phyloP scores from a whole-genome alignment of 2,329 filamentous ascomycete species.

The Talaromyces sp. region DNA sequence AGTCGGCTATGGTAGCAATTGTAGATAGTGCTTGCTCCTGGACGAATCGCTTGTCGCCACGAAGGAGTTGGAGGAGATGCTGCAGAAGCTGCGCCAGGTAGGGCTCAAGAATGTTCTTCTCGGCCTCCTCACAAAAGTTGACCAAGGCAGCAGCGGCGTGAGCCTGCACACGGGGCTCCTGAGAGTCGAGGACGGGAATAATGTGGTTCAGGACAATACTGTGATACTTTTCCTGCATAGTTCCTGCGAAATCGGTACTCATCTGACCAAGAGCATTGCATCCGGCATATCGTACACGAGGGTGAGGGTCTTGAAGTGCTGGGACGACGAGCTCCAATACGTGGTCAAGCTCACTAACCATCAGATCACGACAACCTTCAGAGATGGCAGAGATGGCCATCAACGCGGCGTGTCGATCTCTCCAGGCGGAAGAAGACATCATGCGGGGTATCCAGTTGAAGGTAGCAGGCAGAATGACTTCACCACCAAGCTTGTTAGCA shows the following conservation, averaged over 20 bases:
- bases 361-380: constrained; percentile 90
- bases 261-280: constrained; percentile 99
- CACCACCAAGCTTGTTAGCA: constrained; percentile 94
- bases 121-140: constrained; percentile 98
- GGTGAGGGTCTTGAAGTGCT: constrained; percentile 80
- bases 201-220: constrained; percentile 81
- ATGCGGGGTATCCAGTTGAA: constrained; percentile 97
- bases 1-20: constrained; percentile 98
- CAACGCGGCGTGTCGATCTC: constrained; percentile 88
- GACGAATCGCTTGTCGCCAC: constrained; percentile 90
- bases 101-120: constrained; percentile 84
- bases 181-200: constrained; percentile 82
- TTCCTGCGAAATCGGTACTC: constrained; percentile 98
- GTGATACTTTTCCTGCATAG: constrained; percentile 96
- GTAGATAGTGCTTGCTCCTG: constrained; percentile 97
- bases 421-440: constrained; percentile 93
- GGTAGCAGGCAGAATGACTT: constrained; percentile 83
- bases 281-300: constrained; percentile 91
- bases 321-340: constrained; percentile 93
- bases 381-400: constrained; percentile 99
- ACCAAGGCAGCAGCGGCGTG: constrained; percentile 96
- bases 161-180: constrained; percentile 90
- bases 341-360: constrained; percentile 90
- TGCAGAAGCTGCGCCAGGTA: constrained; percentile 85
- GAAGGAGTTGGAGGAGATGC: constrained; percentile 79